Evolutionary conservation across 2,329 filamentous ascomycete species (phyloP).

Genomic region (Venturia carpophila): DNA sequence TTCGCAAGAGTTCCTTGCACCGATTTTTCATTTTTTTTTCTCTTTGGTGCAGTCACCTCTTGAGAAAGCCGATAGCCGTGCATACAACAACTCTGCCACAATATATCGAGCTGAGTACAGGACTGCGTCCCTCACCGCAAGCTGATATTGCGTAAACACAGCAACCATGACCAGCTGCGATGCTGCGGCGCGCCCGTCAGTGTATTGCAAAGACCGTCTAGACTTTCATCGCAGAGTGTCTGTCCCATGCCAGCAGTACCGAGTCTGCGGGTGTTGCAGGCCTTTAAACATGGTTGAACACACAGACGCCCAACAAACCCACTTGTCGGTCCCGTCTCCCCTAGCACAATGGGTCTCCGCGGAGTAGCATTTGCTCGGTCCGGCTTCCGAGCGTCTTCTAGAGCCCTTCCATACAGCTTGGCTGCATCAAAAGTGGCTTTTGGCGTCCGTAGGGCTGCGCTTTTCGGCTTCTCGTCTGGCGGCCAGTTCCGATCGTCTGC

Average conservation of each 20-base stretch:
- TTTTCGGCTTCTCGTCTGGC: background rate
- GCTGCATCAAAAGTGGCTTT: background rate
- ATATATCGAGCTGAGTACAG: background rate
- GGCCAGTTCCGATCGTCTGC: background rate
- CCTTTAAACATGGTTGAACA: background rate
- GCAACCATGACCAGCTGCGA: background rate
- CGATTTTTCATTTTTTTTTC: background rate
- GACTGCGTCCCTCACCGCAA: background rate
- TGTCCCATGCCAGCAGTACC: constrained; percentile 4
- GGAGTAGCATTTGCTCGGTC: background rate
- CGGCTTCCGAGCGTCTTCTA: constrained; percentile 6
- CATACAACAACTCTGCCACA: background rate
- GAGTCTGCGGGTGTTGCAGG: background rate
- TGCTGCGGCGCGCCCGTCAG: background rate
- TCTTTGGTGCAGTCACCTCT: background rate
- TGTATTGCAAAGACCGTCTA: background rate
- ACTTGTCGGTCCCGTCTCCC: background rate
- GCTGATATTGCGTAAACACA: constrained; percentile 3
- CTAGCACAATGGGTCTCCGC: background rate
- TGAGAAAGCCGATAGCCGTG: background rate
- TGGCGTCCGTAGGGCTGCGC: constrained; percentile 1
- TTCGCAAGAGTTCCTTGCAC: background rate
- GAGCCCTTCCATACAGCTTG: constrained; percentile 1
- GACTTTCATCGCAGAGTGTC: background rate
- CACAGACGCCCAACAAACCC: background rate